Base-by-base conservation (phyloP, 345 rosid species). In the Geranium rotundifolium region DNA sequence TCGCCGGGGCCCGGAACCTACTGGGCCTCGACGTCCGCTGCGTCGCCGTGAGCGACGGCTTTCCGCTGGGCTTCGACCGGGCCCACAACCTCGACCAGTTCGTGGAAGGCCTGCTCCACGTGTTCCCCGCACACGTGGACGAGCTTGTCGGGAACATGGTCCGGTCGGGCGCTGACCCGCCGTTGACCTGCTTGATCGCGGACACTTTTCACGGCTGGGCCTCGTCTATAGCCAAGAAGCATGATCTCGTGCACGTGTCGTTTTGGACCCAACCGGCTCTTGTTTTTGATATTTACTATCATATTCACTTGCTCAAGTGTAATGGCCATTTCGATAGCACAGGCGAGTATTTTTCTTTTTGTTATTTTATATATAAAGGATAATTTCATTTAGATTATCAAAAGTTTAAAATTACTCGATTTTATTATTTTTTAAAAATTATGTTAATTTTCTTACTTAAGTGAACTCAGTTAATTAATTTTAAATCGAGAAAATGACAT, bases 181-280 rank as follows among this genome's bases (percentile, higher is more conserved):
- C 66, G 30, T 75, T 81, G 8, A 77, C 67, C 62, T 86, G 84
- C 52, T 65, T 91, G 77, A 80, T 91, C 30, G 77, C 82, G 0
- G 96, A 90, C 59, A 84, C 93, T 1, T 88, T 84, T 73, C 84
- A 65, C 13, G 93, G 82, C 0, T 86, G 95, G 95, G 80, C 93
- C 13, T 83, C 90, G 1, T 65, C 69, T 75, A 72, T 88, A 29
- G 88, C 95, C 0, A 75, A 63, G 63, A 91, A 85, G 70, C 80
- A 77, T 19, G 76, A 85, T 5, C 77, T 86, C 69, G 72, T 88
- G 17, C 68, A 79, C 70, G 78, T 90, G 41, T 86, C 97, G 1
- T 86, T 83, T 66, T 90, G 97, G 96, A 88, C 93, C 1, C 89
- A 90, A 71, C 80, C 96, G 58, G 95, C 95, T 68, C 60, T 86